Percentiles rank a stretch among this genome's conserved stretches.
Conservation (phyloP, 2,329 filamentous ascomycete species). For the Colletotrichum truncatum region DNA sequence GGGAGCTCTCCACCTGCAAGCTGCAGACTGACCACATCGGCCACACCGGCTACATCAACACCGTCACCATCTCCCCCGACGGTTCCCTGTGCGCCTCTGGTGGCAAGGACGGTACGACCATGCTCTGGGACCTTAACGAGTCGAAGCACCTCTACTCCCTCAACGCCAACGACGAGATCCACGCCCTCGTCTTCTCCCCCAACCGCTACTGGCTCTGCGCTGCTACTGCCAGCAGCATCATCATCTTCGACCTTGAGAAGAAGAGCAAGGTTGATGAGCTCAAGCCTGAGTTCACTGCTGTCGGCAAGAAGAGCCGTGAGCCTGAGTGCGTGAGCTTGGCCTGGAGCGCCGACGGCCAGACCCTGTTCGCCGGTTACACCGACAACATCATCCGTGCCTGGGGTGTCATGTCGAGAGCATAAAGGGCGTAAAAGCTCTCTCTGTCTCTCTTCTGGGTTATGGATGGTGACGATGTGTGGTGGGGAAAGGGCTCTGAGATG, state of each 20-base stretch:
- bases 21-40: conserved; percentile 99
- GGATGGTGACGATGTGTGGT: conserved; percentile 28
- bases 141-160: conserved; percentile 99
- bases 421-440: conserved; percentile 45
- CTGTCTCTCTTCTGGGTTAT: conserved; percentile 31
- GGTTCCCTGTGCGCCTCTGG: conserved; percentile 98
- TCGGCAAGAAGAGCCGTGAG: conserved; percentile 99
- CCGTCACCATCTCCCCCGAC: conserved; percentile 99
- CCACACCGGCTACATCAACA: conserved; percentile 99
- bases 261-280: conserved; percentile 99
- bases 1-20: conserved; percentile 99
- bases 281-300: conserved; percentile 95
- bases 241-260: conserved; percentile 99
- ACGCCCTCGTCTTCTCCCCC: conserved; percentile 99
- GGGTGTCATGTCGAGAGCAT: conserved; percentile 96
- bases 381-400: conserved; percentile 99
- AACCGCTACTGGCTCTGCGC: conserved; percentile 99
- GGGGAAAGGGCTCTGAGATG: conserved; percentile 35
- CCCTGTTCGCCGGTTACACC: conserved; percentile 99
- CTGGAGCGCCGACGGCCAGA: conserved; percentile 98
- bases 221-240: conserved; percentile 96
- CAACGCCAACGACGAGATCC: conserved; percentile 99
- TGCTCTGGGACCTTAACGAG: conserved; percentile 99
- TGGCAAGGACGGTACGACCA: conserved; percentile 99
- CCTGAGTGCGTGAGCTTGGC: conserved; percentile 97